Base-by-base conservation (phyloP, 768 basidiomycete genomes). In the Lentinula sp. region DNA sequence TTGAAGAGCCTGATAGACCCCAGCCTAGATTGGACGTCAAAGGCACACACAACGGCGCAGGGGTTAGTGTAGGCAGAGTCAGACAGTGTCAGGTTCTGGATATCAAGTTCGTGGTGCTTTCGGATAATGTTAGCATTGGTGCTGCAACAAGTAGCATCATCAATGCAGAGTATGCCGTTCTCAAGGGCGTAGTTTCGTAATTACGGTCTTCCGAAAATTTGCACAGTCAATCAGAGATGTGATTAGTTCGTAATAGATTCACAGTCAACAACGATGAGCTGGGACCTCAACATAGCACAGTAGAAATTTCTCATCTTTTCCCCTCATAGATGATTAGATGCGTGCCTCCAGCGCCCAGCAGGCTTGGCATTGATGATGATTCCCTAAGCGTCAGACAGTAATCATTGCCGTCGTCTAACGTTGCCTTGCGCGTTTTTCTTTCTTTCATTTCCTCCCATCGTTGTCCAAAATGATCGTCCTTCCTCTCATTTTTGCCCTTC, bases 131-230 rank as follows among this genome's bases (percentile, higher is more conserved):
- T 63, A 86, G 87, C 59, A 91, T 98, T 65, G 96, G 97, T 7
- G 96, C 97, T 21, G 96, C 97, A 55, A 99, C 97, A 53, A 94
- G 91, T 64, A 93, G 90, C 65, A 91, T 99, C 70, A 95, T 98
- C 68, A 99, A 98, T 70, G 96, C 96, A 2, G 95, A 98, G 77
- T 75, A 89, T n/a, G 95, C 95, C n/a, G 84, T 94, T 5, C 70
- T 88, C 45, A 93, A 88, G 74, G 90, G 89, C 15, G 62, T 86
- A 16, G 55, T 56, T 28, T 43, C 37, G 39, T 56, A 23, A 56
- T 54, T 37, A 52, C 31, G 0, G 50, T 11, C 16, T 37, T 55
- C 1, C 10, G 28, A 28, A 28, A 55, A 35, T 6, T 43, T 43
- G 23, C 10, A n/a, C 32, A 52, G 28, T 28, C 28, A 28, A 28